Evolutionary conservation across 768 basidiomycete species (phyloP), one percentile per base, ranked within the genome.

Genomic region (Leucocoprinus sp.): DNA sequence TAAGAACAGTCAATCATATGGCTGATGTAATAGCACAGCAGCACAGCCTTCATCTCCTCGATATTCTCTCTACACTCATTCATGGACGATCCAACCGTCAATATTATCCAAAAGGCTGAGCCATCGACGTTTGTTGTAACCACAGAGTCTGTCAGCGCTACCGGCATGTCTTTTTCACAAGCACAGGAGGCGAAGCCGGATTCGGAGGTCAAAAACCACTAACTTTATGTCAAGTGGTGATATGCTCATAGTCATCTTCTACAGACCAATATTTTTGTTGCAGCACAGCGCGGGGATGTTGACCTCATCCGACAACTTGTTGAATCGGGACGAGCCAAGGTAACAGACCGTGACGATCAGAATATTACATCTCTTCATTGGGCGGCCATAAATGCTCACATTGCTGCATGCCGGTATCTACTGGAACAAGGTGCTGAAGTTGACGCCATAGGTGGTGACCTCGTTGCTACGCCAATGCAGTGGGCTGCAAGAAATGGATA

Each of bases 401-500:
- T 95, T n/a, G 72, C 80, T 1, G 82, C 86, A 19, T 96, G 92
- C 63, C 77, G 84, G 26, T 87, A 83, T 54, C 71, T 99, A 14
- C 69, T 99, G 27, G 89, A 93, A 52, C 82, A 90, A 55, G 95
- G 93, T 17, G 95, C 95, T 0, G 90, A 95, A 44, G 87, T 98
- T 15, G 96, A 99, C 53, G 89, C 91, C 2, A 67, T 86, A 7
- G 96, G 96, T 15, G 96, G 96, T 3, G 95, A 98, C 62, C 76
- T 99, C 22, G 72, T 84, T 22, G 95, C 93, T 1, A 95, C 93
- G 1, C 93, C 96, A 0, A 75, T 98, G 69, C 93, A 97, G 62
- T 99, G 96, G 96, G 96, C 96, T 0, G 92, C 95, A 2, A 80
- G 93, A 45, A 96, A 93, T 58, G 96, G 96, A 17, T 93, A 96